phyloP scores from a whole-genome alignment of 2,329 filamentous ascomycete genomes.

The Microdochium paspali region DNA sequence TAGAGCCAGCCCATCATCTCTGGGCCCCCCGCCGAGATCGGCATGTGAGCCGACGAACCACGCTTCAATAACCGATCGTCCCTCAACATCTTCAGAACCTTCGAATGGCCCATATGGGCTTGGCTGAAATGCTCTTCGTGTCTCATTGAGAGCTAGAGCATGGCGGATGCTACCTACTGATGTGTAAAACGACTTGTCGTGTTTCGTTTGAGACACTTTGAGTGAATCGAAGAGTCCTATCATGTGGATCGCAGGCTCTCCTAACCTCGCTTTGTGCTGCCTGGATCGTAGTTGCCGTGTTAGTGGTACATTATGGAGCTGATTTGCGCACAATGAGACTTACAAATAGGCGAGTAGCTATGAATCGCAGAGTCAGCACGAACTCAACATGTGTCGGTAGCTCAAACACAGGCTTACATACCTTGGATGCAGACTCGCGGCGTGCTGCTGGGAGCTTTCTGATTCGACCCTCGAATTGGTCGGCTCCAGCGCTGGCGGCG shows the following conservation, averaged over 20 bases:
- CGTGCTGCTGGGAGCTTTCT: slow-evolving; percentile 4
- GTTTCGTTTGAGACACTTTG: slow-evolving; percentile 13
- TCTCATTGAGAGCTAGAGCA: slow-evolving; percentile 27
- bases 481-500: slow-evolving; percentile 5
- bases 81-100: slow-evolving; percentile 9
- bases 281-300: slow-evolving; percentile 9
- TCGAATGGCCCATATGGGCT: slow-evolving; percentile 12
- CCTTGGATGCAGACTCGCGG: slow-evolving; percentile 5
- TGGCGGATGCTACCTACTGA: slow-evolving; percentile 19
- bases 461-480: slow-evolving; percentile 7
- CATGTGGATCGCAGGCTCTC: slow-evolving; percentile 23
- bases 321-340: no score
- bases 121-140: slow-evolving; percentile 8
- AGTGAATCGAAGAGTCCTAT: slow-evolving; percentile 27
- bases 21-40: slow-evolving; percentile 25
- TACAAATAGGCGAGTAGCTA: slow-evolving; percentile 17
- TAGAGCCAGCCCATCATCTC: slow-evolving; percentile 25
- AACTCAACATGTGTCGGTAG: not conserved
- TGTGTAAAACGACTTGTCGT: not conserved
- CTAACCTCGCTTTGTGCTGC: slow-evolving; percentile 2
- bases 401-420: not conserved
- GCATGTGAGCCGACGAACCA: slow-evolving; percentile 27
- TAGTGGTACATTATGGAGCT: slow-evolving; percentile 11
- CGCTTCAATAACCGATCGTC: slow-evolving; percentile 22
- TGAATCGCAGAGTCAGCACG: slow-evolving; percentile 1